Conservation (phyloP, 1,284 basidiomycete genomes). For the Coriolopsis trogii region DNA sequence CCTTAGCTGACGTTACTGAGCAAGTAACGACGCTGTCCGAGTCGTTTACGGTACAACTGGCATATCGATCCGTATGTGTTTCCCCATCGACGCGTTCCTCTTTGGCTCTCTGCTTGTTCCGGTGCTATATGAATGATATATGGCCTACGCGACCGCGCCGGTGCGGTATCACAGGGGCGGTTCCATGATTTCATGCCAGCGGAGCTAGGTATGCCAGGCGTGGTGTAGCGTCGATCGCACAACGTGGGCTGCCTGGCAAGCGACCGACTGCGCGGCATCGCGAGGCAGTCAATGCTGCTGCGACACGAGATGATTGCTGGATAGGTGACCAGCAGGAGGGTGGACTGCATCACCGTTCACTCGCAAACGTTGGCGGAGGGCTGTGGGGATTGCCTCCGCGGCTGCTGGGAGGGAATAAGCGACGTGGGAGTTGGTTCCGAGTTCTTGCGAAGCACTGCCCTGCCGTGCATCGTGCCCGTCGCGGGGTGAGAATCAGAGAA, state of each 20-base stretch:
- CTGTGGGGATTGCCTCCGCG: conserved; percentile 9
- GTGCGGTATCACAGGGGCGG: neutral
- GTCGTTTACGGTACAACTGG: neutral
- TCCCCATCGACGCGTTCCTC: neutral
- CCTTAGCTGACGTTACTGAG: too few species aligned
- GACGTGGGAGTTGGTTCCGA: neutral
- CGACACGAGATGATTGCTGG: neutral
- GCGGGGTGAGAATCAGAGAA: neutral
- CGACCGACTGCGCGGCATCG: too few species aligned
- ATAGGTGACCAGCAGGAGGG: neutral
- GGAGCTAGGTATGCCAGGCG: neutral
- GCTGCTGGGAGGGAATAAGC: neutral
- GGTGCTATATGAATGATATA: too few species aligned
- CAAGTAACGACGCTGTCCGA: too few species aligned
- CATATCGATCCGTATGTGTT: neutral
- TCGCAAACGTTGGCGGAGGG: too few species aligned
- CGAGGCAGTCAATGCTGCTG: too few species aligned
- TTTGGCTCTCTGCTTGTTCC: too few species aligned
- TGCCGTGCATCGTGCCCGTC: neutral
- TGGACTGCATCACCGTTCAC: too few species aligned
- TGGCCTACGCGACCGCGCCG: too few species aligned
- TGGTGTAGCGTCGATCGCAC: too few species aligned
- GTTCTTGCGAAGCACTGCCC: neutral
- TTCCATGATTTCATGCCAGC: neutral
- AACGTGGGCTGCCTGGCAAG: too few species aligned